These are phyloP conservation scores for Geum urbanum DNA, from an alignment of 306 rosid genomes.

Conservation along the genomic window DNA sequence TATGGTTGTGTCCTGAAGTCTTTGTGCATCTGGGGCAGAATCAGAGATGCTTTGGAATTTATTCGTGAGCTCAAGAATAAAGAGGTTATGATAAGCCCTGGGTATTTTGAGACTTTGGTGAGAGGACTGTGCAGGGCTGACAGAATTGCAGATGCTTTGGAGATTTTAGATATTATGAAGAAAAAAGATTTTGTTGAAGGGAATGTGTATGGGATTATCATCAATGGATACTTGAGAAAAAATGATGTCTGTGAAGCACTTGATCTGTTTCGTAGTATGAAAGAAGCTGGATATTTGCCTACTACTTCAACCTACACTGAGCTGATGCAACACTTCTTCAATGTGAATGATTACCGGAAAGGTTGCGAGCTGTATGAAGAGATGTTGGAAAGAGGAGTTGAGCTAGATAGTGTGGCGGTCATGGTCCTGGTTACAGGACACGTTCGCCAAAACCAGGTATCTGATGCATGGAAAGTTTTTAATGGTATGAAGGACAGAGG, in stretches of 20 bases:
- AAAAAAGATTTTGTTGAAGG: slow-evolving; percentile 44
- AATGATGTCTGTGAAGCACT: slow-evolving; percentile 54
- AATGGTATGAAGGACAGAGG: slow-evolving; percentile 52
- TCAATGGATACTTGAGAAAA: slow-evolving; percentile 54
- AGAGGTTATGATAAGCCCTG: slow-evolving; percentile 47
- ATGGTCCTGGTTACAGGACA: slow-evolving; percentile 86
- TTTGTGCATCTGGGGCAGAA: slow-evolving; percentile 61
- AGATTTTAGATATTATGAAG: slow-evolving; percentile 66
- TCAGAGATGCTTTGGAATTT: slow-evolving; percentile 74
- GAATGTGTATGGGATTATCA: slow-evolving; percentile 51
- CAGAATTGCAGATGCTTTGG: slow-evolving; percentile 62
- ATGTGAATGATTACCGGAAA: slow-evolving; percentile 41
- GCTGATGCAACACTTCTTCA: slow-evolving; percentile 71
- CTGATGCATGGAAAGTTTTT: slow-evolving; percentile 69
- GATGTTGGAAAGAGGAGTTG: slow-evolving; percentile 61
- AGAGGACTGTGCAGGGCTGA: slow-evolving; percentile 73
- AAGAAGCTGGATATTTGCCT: slow-evolving; percentile 57
- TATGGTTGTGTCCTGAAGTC: slow-evolving; percentile 56
- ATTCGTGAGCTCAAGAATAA: slow-evolving; percentile 66
- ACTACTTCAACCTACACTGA: slow-evolving; percentile 62
- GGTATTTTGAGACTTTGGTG: slow-evolving; percentile 56
- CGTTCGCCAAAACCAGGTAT: slow-evolving; percentile 45
- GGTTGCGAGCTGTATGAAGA: slow-evolving; percentile 69
- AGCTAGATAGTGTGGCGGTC: slow-evolving; percentile 58
- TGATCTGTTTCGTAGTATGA: slow-evolving; percentile 52